A percentile compares a stretch with the other conserved stretches of the same genome.
These are phyloP conservation scores for Wickerhamiella lipophila DNA, from an alignment of 805 yeast genomes.

Conservation along the genomic window DNA sequence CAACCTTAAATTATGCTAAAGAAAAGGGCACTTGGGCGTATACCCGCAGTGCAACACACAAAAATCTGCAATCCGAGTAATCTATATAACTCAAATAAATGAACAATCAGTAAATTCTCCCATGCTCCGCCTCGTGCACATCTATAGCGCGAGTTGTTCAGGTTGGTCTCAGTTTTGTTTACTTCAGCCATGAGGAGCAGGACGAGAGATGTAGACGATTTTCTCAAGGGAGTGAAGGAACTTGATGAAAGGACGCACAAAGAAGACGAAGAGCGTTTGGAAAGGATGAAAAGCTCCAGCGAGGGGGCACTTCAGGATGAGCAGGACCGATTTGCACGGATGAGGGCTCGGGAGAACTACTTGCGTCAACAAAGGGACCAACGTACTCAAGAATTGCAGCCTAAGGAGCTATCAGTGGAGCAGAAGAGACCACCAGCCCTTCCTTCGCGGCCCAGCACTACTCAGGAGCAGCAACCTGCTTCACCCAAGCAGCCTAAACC, in stretches of 20 bases:
- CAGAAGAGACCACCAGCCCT: neutral
- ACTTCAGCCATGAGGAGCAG: constrained; percentile 7
- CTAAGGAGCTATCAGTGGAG: neutral
- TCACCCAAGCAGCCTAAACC: neutral
- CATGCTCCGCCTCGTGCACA: too few relatives aligned
- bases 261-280: constrained; percentile 10
- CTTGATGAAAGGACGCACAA: constrained; percentile 10
- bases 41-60: too few relatives aligned
- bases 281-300: neutral
- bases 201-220: constrained; percentile 11
- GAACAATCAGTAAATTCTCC: too few relatives aligned
- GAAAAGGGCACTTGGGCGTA: too few relatives aligned
- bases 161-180: constrained; percentile 2
- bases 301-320: neutral
- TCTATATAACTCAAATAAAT: too few relatives aligned
- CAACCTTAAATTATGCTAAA: too few relatives aligned
- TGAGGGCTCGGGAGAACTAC: constrained; percentile 8
- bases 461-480: neutral
- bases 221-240: constrained; percentile 11
- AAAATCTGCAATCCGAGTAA: too few relatives aligned
- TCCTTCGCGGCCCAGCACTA: neutral
- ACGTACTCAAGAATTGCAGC: neutral
- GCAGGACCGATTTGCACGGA: constrained; percentile 7
- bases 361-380: neutral
- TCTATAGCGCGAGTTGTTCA: neutral